A percentile compares a stretch with the other conserved stretches of the same genome.
Conservation (phyloP, 345 rosid species). For the Cardamine chenopodiifolia region DNA sequence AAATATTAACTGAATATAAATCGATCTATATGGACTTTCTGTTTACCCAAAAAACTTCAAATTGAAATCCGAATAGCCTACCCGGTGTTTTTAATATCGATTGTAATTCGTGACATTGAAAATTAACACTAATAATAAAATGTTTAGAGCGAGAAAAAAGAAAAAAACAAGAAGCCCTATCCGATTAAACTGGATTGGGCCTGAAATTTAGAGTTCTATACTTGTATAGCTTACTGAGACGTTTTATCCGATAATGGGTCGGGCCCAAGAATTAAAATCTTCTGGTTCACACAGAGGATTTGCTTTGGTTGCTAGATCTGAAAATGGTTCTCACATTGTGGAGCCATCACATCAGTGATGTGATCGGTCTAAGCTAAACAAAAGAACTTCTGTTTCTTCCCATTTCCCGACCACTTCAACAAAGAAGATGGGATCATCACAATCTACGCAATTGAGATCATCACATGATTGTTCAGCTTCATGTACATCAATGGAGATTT, state of each 20-base stretch:
- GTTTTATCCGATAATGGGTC: neutral
- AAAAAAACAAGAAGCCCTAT: no score
- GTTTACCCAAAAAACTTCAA: no score
- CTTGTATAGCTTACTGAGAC: neutral
- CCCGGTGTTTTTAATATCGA: no score
- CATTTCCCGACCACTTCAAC: conserved; percentile 1
- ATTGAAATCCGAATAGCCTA: neutral
- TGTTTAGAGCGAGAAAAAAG: no score
- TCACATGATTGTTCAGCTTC: neutral
- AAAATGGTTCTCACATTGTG: neutral
- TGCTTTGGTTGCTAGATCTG: conserved; percentile 24
- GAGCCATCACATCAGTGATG: neutral
- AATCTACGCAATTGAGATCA: conserved; percentile 54
- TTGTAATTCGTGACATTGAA: no score
- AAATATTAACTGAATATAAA: no score
- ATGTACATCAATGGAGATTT: neutral
- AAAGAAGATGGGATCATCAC: conserved; percentile 65
- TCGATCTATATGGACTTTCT: neutral
- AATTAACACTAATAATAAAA: no score
- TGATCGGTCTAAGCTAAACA: conserved; percentile 16
- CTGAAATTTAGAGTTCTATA: no score
- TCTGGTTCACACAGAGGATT: neutral
- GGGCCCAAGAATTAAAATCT: neutral
- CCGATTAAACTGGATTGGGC: no score
- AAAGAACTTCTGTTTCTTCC: conserved; percentile 16